phyloP scores from a whole-genome alignment of 331 rosid species.

The Malus hybrid region DNA sequence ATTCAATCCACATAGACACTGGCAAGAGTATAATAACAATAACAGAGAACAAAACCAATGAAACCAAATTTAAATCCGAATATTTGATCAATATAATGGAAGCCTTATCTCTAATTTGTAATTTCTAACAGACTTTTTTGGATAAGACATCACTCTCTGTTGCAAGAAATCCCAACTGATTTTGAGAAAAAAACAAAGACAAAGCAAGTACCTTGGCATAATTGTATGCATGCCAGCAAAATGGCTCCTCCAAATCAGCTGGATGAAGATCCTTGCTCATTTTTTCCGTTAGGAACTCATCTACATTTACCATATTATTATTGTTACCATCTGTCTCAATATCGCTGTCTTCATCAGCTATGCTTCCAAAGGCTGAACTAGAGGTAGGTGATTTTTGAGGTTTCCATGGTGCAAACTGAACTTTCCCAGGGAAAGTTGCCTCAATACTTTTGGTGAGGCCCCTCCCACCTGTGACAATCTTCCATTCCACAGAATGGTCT shows the following conservation, averaged over 20 bases:
- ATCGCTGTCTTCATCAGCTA: slow-evolving; percentile 73
- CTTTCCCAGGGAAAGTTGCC: slow-evolving; percentile 95
- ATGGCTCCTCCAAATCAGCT: slow-evolving; percentile 93
- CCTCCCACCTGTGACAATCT: slow-evolving; percentile 75
- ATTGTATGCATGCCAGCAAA: slow-evolving; percentile 96
- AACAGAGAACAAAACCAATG: neutral
- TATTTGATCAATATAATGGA: neutral
- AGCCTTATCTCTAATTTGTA: neutral
- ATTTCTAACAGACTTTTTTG: neutral
- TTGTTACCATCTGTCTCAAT: slow-evolving; percentile 57
- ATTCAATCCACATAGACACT: neutral
- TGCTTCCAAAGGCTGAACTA: slow-evolving; percentile 34
- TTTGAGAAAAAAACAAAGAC: neutral
- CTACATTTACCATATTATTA: slow-evolving; percentile 56
- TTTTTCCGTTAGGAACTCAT: slow-evolving; percentile 79
- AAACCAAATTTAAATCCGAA: neutral
- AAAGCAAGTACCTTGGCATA: slow-evolving; percentile 65
- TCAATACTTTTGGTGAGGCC: slow-evolving; percentile 79
- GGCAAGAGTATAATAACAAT: neutral
- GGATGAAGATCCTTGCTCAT: slow-evolving; percentile 92
- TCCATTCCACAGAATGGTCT: slow-evolving; percentile 95
- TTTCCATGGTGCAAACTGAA: slow-evolving; percentile 86
- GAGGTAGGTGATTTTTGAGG: slow-evolving; percentile 38
- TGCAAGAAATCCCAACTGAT: neutral
- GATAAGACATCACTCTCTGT: neutral